A percentile compares a stretch with the other conserved stretches of the same genome.
These are phyloP conservation scores for Entamoeba invadens DNA, from an alignment of 208 protist genomes.

Conservation along the genomic window DNA sequence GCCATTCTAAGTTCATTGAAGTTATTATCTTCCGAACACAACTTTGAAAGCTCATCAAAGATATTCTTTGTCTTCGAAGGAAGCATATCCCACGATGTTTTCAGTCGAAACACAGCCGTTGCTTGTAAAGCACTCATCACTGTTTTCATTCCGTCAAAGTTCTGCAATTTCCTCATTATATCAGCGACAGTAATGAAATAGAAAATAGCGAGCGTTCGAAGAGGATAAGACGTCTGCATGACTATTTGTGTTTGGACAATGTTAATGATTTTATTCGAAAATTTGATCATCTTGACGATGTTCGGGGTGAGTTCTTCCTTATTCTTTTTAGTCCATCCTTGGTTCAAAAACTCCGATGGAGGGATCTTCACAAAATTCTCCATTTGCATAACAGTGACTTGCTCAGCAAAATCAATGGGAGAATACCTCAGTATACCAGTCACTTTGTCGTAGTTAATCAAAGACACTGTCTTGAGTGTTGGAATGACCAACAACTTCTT, in stretches of 20 bases:
- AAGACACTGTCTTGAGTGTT: too few relatives aligned
- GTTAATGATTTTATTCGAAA: not conserved
- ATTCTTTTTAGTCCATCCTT: constrained; percentile 11
- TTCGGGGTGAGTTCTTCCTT: not conserved
- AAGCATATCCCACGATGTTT: not conserved
- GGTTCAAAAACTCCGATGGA: not conserved
- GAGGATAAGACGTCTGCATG: not conserved
- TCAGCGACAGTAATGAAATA: not conserved
- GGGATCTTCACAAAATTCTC: not conserved
- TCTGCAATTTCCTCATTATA: not conserved
- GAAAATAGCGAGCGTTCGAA: not conserved
- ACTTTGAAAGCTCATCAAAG: not conserved
- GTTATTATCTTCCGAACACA: not conserved
- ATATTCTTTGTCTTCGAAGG: not conserved
- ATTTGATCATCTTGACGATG: constrained; percentile 4
- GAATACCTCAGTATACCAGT: not conserved
- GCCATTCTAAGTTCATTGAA: not conserved
- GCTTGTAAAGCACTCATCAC: not conserved
- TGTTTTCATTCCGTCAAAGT: constrained; percentile 9
- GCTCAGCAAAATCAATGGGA: constrained; percentile 2
- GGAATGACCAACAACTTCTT: not conserved
- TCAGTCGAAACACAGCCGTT: not conserved
- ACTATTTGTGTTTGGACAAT: constrained; percentile 1
- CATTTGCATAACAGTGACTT: constrained; percentile 6
- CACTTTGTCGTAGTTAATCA: not conserved